These are phyloP conservation scores for Populus trichocarpa DNA, from an alignment of 441 rosid species.

Conservation along the genomic window DNA sequence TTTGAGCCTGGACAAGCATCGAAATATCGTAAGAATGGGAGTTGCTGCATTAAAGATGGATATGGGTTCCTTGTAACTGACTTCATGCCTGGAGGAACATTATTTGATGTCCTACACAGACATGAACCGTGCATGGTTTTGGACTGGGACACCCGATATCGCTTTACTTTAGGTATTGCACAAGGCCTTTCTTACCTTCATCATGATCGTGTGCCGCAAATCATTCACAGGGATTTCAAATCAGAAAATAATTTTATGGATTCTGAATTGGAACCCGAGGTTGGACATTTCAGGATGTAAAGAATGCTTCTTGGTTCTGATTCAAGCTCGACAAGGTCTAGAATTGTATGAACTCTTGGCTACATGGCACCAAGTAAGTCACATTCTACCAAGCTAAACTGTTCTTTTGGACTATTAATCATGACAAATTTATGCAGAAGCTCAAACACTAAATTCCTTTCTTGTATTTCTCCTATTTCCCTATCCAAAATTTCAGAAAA, in stretches of 20 bases:
- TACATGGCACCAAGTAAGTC: slow-evolving; percentile 53
- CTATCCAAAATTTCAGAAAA: slow-evolving; percentile 25
- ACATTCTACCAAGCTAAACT: neutral
- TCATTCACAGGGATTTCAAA: slow-evolving; percentile 43
- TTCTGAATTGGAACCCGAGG: slow-evolving; percentile 40
- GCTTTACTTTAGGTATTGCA: slow-evolving; percentile 41
- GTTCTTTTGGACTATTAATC: neutral
- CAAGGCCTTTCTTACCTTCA: slow-evolving; percentile 50
- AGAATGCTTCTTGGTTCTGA: slow-evolving; percentile 32
- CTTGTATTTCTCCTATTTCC: neutral
- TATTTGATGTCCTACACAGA: slow-evolving; percentile 33
- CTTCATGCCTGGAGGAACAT: slow-evolving; percentile 43
- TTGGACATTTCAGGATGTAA: slow-evolving; percentile 46
- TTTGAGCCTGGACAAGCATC: slow-evolving; percentile 40
- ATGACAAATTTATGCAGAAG: neutral
- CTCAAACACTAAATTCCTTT: neutral
- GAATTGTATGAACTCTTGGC: slow-evolving; percentile 43
- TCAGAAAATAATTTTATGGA: slow-evolving; percentile 46
- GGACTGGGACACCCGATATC: slow-evolving; percentile 36
- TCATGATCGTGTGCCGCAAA: slow-evolving; percentile 46
- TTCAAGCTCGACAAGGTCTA: slow-evolving; percentile 35
- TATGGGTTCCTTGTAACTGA: slow-evolving; percentile 39
- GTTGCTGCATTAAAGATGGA: slow-evolving; percentile 36
- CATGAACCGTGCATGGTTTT: slow-evolving; percentile 24
- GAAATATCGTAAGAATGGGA: slow-evolving; percentile 40